Percentiles rank a stretch among this genome's conserved stretches.
phyloP scores from a whole-genome alignment of 2,329 filamentous ascomycete genomes.

The Xylariales sp. region DNA sequence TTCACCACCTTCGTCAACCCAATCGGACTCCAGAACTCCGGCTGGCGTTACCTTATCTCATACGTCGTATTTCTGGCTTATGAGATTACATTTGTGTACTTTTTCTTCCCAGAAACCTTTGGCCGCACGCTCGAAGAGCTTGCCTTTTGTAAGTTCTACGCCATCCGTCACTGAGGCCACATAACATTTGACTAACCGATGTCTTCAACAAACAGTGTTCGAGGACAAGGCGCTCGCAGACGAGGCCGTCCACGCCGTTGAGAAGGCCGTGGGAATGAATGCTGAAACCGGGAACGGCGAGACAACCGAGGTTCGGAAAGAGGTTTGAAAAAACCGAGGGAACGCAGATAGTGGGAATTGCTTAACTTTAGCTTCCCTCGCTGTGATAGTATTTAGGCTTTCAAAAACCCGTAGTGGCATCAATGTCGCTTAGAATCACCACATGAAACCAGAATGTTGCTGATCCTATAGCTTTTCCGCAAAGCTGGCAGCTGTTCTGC shows the following conservation, averaged over 20 bases:
- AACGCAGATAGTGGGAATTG: not conserved
- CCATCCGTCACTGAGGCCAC: not conserved
- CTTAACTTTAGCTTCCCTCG: not conserved
- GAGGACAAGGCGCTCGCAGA: slow-evolving; percentile 55
- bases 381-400: not conserved
- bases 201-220: slow-evolving; percentile 49
- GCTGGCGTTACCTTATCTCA: slow-evolving; percentile 58
- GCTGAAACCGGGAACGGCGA: slow-evolving; percentile 34
- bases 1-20: slow-evolving; percentile 60
- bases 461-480: not conserved
- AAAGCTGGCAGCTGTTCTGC: slow-evolving; percentile 21
- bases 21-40: slow-evolving; percentile 53
- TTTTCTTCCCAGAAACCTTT: slow-evolving; percentile 86
- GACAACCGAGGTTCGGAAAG: slow-evolving; percentile 17
- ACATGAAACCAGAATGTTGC: not conserved
- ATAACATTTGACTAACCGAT: slow-evolving; percentile 30
- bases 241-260: slow-evolving; percentile 54
- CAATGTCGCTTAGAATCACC: not conserved
- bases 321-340: slow-evolving; percentile 5
- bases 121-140: slow-evolving; percentile 81
- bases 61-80: slow-evolving; percentile 58
- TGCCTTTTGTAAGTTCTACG: slow-evolving; percentile 53
- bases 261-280: slow-evolving; percentile 50
- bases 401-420: not conserved
- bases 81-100: slow-evolving; percentile 70